A percentile compares a stretch with the other conserved stretches of the same genome.
These are phyloP conservation scores for Pholiota conissans DNA, from an alignment of 768 basidiomycete species.

Conservation along the genomic window DNA sequence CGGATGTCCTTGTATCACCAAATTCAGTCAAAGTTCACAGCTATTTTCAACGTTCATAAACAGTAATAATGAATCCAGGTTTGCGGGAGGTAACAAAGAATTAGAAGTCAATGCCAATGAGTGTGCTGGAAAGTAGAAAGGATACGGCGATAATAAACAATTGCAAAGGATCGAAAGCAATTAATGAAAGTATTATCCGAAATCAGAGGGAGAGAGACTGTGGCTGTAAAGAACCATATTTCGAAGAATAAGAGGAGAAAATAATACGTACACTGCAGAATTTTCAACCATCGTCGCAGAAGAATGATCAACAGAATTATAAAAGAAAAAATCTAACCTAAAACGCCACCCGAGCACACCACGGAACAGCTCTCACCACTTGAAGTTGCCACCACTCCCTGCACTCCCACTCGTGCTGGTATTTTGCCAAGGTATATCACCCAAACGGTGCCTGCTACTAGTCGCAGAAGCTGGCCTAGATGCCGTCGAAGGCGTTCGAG, in stretches of 20 bases:
- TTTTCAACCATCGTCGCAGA: not conserved
- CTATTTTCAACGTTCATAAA: too few species aligned
- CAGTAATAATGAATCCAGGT: too few species aligned
- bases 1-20: too few species aligned
- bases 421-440: slow-evolving; percentile 64
- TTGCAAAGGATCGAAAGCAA: not conserved
- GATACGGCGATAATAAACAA: too few species aligned
- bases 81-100: not conserved
- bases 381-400: slow-evolving; percentile 5
- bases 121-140: too few species aligned
- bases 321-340: not conserved
- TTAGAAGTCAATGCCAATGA: not conserved
- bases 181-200: not conserved
- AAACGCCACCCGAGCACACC: not conserved
- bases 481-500: slow-evolving; percentile 11
- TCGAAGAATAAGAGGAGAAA: not conserved
- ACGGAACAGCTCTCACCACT: not conserved
- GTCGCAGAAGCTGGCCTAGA: slow-evolving; percentile 25
- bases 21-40: too few species aligned
- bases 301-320: not conserved
- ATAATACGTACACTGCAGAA: not conserved
- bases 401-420: slow-evolving; percentile 14
- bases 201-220: not conserved
- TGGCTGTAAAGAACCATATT: not conserved
- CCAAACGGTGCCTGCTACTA: slow-evolving; percentile 50